Base-by-base conservation (phyloP, 768 basidiomycete species). In the Podaxis sp. region DNA sequence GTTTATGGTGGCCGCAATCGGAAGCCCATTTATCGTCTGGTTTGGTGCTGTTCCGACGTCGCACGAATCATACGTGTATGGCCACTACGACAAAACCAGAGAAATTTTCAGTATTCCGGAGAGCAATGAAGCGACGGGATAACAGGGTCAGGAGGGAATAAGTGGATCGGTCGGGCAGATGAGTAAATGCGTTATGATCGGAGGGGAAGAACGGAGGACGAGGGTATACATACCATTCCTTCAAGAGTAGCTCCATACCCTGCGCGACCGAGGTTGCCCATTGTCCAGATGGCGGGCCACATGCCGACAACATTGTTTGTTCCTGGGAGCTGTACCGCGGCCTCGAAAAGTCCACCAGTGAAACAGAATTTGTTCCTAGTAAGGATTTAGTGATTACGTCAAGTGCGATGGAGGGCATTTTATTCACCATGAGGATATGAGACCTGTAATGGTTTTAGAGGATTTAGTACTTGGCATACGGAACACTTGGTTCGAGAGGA, bases 201-300 rank as follows among this genome's bases (percentile, higher is more conserved):
- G 26, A 66, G 51, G 57, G 57, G 54, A 12, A 13, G 44, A 42
- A 28, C 30, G 39, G 28, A 53, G 30, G 33, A 56, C 39, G 44
- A 61, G 33, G 26, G 58, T 48, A 9, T 24, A 63, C 80, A n/a
- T 70, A 89, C 87, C 85, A 87, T 82, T 68, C 93, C 93, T 54
- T 95, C 93, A 0, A 91, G 80, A 54, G 83, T 81, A n/a, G 91
- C 90, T 67, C 93, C 93, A 65, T 89, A 95, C 15, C 93, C 93
- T 22, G 90, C 90, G 54, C 93, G 83, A 46, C 85, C 71, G 70
- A 87, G 81, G 77, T 85, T 73, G 68, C 83, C 85, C 83, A 77
- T 87, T 44, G 88, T 87, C 92, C 92, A 93, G 2, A 86, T 78
- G 57, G 89, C 90, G 36, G 91, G 92, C 92, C 90, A 92, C 80